Conservation (phyloP, 495 filamentous ascomycete genomes). For the Tetracladium marchalianum region DNA sequence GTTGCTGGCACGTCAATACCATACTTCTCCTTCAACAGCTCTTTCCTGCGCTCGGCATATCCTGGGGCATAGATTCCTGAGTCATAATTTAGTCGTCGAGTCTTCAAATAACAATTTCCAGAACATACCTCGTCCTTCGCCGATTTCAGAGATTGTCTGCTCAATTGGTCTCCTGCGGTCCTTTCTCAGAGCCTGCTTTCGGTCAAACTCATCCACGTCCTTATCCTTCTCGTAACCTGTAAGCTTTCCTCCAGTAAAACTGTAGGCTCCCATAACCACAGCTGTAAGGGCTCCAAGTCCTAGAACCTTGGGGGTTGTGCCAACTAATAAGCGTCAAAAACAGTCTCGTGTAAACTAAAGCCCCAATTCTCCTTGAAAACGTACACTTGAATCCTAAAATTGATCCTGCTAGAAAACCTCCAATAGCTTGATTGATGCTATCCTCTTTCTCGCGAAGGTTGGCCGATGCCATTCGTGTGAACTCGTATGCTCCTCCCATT, state of each 20-base stretch:
- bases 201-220: conserved; percentile 66
- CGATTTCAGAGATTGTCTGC: conserved; percentile 72
- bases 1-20: conserved; percentile 60
- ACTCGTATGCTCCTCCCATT: conserved; percentile 72
- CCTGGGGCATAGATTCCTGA: conserved; percentile 74
- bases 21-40: conserved; percentile 82
- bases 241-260: conserved; percentile 65
- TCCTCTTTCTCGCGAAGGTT: conserved; percentile 74
- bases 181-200: conserved; percentile 66
- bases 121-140: conserved; percentile 78
- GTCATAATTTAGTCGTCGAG: conserved; percentile 20
- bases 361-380: conserved; percentile 14
- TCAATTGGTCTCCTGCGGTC: conserved; percentile 66
- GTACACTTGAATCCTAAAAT: conserved; percentile 56
- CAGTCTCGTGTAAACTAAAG: neutral
- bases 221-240: conserved; percentile 46
- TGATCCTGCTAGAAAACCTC: conserved; percentile 62
- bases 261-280: conserved; percentile 54
- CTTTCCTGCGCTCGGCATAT: conserved; percentile 75
- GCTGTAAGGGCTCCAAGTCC: conserved; percentile 64
- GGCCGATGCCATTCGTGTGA: conserved; percentile 60
- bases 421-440: conserved; percentile 56
- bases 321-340: conserved; percentile 35
- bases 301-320: conserved; percentile 68
- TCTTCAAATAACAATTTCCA: conserved; percentile 2